A percentile compares a stretch with the other conserved stretches of the same genome.
These are phyloP conservation scores for Hericium coralloides DNA, from an alignment of 768 basidiomycete species.

Conservation along the genomic window DNA sequence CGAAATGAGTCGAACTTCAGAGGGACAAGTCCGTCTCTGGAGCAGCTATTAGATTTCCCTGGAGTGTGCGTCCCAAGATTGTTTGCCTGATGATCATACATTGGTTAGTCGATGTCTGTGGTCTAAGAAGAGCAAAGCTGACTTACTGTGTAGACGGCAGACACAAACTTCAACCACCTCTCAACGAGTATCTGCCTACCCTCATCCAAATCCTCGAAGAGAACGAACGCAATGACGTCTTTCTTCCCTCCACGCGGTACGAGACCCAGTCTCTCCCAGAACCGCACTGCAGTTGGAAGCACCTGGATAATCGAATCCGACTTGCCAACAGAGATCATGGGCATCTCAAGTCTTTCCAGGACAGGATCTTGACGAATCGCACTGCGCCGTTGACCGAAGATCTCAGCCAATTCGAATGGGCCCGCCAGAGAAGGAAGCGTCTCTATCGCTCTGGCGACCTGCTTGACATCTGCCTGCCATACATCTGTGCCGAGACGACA, in stretches of 20 bases:
- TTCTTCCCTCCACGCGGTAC: conserved; percentile 64
- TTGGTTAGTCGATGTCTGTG: neutral
- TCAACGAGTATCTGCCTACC: conserved; percentile 41
- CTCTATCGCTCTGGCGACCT: conserved; percentile 34
- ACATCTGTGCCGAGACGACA: conserved; percentile 26
- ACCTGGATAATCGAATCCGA: conserved; percentile 62
- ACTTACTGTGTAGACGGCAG: conserved; percentile 51
- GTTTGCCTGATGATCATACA: conserved; percentile 35
- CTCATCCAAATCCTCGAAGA: conserved; percentile 55
- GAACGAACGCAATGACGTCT: conserved; percentile 55
- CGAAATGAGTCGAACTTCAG: conserved; percentile 63
- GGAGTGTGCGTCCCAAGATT: conserved; percentile 49
- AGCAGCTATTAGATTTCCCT: conserved; percentile 39
- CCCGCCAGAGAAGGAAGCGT: conserved; percentile 29
- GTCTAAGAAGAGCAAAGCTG: too few species aligned
- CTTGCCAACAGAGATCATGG: conserved; percentile 59
- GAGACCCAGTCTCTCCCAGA: conserved; percentile 82
- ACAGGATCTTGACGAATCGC: conserved; percentile 1
- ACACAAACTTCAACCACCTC: conserved; percentile 49
- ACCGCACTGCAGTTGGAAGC: conserved; percentile 60
- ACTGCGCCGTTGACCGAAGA: conserved; percentile 25
- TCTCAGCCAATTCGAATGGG: conserved; percentile 31
- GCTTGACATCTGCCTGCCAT: conserved; percentile 52
- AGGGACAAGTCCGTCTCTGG: conserved; percentile 49
- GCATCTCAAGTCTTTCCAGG: conserved; percentile 34